phyloP scores from a whole-genome alignment of 768 basidiomycete genomes.

The Podaxis sp. region DNA sequence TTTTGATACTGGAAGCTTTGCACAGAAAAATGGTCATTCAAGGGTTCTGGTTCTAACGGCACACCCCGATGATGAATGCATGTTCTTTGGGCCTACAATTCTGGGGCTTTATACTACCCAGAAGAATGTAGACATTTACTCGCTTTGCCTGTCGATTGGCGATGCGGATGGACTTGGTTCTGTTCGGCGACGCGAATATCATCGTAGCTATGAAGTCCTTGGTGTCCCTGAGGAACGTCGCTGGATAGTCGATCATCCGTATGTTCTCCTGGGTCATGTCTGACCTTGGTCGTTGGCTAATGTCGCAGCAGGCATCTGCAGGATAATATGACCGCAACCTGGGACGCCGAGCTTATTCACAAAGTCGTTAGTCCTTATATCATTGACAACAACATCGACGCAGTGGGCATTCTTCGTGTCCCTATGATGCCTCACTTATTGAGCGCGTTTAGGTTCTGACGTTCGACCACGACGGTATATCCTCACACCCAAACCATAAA shows the following conservation, averaged over 20 bases:
- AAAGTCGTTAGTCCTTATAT: conserved; percentile 57
- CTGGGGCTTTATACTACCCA: conserved; percentile 36
- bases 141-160: conserved; percentile 74
- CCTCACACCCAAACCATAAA: conserved; percentile 84
- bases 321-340: conserved; percentile 66
- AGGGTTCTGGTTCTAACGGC: conserved; percentile 73
- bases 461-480: conserved; percentile 74
- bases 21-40: conserved; percentile 15
- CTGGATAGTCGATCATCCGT: conserved; percentile 71
- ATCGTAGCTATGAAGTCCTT: conserved; percentile 59
- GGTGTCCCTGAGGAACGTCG: conserved; percentile 54
- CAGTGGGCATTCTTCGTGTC: conserved; percentile 36
- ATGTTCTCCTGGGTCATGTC: conserved; percentile 23
- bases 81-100: conserved; percentile 91
- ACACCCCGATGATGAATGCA: conserved; percentile 91
- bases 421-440: too few relatives aligned
- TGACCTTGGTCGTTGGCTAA: background rate
- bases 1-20: conserved; percentile 20
- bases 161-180: conserved; percentile 76
- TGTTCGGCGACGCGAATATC: conserved; percentile 54
- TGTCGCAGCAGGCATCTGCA: conserved; percentile 46
- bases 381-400: conserved; percentile 51
- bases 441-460: conserved; percentile 65
- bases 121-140: conserved; percentile 32
- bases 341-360: conserved; percentile 61